These are phyloP conservation scores for Sporisorium graminicola DNA, from an alignment of 1,284 basidiomycete genomes.

Conservation along the genomic window DNA sequence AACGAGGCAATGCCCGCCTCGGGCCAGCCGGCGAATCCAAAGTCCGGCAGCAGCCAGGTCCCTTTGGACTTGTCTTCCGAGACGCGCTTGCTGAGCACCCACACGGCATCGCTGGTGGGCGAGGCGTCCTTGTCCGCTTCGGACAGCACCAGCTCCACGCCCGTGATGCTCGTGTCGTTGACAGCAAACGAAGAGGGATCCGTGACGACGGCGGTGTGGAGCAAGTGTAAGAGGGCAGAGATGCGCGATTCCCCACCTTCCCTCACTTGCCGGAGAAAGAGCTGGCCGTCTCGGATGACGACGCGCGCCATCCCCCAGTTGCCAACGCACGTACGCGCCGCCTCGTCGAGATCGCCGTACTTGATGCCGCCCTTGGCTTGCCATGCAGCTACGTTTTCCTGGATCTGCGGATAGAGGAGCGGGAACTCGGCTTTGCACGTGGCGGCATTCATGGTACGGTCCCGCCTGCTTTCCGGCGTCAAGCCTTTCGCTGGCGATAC, in stretches of 20 bases:
- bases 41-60: conserved; percentile 53
- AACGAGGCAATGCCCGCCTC: conserved; percentile 53
- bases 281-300: conserved; percentile 49
- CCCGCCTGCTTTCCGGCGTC: conserved; percentile 12
- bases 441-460: conserved; percentile 37
- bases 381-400: conserved; percentile 42
- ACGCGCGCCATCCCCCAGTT: conserved; percentile 49
- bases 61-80: conserved; percentile 26
- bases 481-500: conserved; percentile 6
- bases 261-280: conserved; percentile 42
- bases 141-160: conserved; percentile 44
- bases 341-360: conserved; percentile 36
- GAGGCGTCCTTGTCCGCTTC: conserved; percentile 53
- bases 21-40: conserved; percentile 60
- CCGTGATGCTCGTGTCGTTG: background rate
- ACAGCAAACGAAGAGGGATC: conserved; percentile 17
- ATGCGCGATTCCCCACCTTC: conserved; percentile 51
- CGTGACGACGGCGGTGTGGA: conserved; percentile 37
- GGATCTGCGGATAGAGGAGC: conserved; percentile 53
- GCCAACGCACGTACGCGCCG: conserved; percentile 6
- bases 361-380: conserved; percentile 43
- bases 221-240: conserved; percentile 44
- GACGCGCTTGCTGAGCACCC: conserved; percentile 43
- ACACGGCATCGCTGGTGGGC: conserved; percentile 25
- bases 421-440: conserved; percentile 53